Evolutionary conservation across 768 basidiomycete species (phyloP), one percentile per base, ranked within the genome.

Genomic region (Candolleomyces efflorescens): DNA sequence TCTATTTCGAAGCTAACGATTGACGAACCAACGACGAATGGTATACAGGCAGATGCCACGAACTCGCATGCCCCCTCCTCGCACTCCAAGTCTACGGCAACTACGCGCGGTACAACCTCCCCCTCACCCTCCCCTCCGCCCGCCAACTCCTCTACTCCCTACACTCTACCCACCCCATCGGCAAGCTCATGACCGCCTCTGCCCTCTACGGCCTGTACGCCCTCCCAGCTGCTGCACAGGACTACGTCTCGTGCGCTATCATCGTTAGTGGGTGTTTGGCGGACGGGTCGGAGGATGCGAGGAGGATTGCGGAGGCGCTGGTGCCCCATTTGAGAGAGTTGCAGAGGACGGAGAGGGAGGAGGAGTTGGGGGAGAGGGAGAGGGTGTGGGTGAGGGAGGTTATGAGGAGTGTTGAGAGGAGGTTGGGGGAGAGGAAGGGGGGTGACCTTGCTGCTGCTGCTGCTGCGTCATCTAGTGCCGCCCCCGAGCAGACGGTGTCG

Each of bases 81-180:
- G 85, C 86, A 3, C 71, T 90, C 12, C 71, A 79, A 36, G 80
- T 87, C 20, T 85, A 86, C 64, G 80, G 82, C 20, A 72, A 89
- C 64, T 85, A 79, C 56, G 73, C 83, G 13, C 84, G 83, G 65
- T 86, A 88, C 67, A 78, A 81, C 51, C 61, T 89, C 17, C 67
- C 72, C 20, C 74, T 89, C 13, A 78, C 81, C 2, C 70, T 81
- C 10, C 61, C 71, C 0, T 82, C 78, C 1, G 87, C 78, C 0
- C 85, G 80, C 3, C 77, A 75, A 43, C 78, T 89, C 46, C 66
- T 88, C 0, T 81, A 87, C 58, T 76, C 83, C 0, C 71, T 88
- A 2, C 80, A 82, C 64, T n/a, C n/a, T n/a, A 58, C 68, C 17
- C 67, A 78, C 58, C 78, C 83, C 1, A 67, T 87, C 20, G 69